Percentiles rank a stretch among this genome's conserved stretches.
Conservation (phyloP, 208 protist species). For the Leishmania amazonensis region DNA sequence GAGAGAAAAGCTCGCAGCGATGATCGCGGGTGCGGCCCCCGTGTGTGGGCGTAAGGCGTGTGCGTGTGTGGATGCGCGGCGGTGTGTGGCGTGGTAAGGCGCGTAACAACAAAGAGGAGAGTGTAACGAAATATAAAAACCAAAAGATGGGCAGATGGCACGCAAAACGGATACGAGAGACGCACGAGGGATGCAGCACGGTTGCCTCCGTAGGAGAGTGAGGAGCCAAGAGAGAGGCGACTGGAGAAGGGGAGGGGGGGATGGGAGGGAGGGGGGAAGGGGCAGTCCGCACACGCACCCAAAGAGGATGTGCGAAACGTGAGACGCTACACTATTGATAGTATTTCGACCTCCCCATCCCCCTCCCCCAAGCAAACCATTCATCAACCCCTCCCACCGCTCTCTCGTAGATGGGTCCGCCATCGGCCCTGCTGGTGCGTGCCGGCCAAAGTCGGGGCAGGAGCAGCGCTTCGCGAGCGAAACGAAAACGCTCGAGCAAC, state of each 20-base stretch:
- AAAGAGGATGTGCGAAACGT: background rate
- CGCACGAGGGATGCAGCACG: background rate
- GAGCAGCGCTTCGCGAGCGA: background rate
- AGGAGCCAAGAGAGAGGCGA: background rate
- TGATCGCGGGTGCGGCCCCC: background rate
- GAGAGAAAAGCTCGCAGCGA: background rate
- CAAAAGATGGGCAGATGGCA: background rate
- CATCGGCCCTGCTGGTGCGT: background rate
- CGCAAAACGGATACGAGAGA: background rate
- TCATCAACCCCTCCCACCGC: background rate
- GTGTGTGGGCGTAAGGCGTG: background rate
- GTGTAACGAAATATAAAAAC: background rate
- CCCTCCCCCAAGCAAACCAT: background rate
- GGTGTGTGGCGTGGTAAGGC: background rate
- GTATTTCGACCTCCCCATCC: background rate
- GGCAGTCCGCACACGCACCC: background rate
- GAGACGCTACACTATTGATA: background rate
- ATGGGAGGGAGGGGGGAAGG: background rate
- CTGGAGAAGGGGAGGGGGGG: background rate
- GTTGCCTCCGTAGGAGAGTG: background rate
- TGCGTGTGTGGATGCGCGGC: background rate
- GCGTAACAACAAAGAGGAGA: background rate
- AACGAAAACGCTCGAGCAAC: background rate
- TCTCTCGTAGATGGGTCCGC: background rate
- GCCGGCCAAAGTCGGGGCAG: background rate